A percentile compares a stretch with the other conserved stretches of the same genome.
Conservation (phyloP, 495 filamentous ascomycete species). For the Penicillium coprophilum region DNA sequence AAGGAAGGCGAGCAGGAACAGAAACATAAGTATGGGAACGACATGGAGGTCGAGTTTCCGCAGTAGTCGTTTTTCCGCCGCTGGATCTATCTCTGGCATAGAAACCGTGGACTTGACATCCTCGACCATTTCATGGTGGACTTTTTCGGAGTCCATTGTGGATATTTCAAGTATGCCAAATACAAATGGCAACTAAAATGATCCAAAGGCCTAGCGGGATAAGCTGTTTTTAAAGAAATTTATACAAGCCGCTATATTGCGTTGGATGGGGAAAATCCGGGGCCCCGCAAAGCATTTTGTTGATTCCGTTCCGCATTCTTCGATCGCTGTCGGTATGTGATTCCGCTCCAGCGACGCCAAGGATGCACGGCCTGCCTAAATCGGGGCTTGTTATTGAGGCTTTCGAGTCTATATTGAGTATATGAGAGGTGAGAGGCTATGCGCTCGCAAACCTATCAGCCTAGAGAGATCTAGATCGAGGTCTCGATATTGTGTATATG, state of each 20-base stretch:
- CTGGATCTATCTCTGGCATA: constrained; percentile 17
- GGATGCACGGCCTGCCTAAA: neutral
- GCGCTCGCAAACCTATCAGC: neutral
- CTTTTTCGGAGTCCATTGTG: constrained; percentile 19
- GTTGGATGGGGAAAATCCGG: constrained; percentile 8
- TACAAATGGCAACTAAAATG: neutral
- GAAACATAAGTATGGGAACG: constrained; percentile 37
- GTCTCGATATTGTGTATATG: neutral
- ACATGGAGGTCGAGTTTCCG: constrained; percentile 45
- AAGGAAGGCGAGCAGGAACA: constrained; percentile 45
- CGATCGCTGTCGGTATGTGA: neutral
- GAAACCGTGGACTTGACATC: constrained; percentile 13
- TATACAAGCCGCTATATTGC: neutral
- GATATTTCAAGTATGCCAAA: neutral
- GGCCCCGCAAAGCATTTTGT: constrained; percentile 2
- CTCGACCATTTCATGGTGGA: constrained; percentile 17
- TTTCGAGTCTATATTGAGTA: neutral
- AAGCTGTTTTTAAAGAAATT: neutral
- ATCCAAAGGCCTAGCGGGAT: neutral
- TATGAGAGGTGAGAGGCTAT: neutral
- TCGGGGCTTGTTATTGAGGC: neutral
- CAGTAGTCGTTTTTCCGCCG: constrained; percentile 35
- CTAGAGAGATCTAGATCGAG: neutral
- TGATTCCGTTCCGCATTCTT: constrained; percentile 3
- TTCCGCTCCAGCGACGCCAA: constrained; percentile 6